phyloP scores from a whole-genome alignment of 345 rosid species.

The Arabidopsis suecica region DNA sequence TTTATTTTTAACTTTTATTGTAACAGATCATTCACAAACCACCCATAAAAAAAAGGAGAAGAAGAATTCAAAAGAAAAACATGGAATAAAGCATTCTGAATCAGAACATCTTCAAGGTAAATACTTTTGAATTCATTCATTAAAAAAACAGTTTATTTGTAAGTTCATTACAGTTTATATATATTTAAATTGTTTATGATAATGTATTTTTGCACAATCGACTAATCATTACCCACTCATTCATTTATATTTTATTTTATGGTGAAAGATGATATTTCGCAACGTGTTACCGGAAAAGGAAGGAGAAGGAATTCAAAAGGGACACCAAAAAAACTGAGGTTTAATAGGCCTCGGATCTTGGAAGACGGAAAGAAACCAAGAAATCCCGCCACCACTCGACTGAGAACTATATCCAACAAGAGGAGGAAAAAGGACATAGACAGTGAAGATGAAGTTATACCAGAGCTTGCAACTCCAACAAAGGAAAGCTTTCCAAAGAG shows the following conservation, averaged over 20 bases:
- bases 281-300: neutral
- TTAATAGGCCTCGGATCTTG: slow-evolving; percentile 30
- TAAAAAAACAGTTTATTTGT: neutral
- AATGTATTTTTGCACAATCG: no score
- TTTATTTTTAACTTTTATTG: neutral
- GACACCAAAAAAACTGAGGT: neutral
- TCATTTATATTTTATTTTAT: neutral
- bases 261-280: slow-evolving; percentile 19
- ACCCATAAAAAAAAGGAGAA: neutral
- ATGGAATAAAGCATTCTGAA: neutral
- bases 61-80: neutral
- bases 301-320: neutral
- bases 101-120: slow-evolving; percentile 11
- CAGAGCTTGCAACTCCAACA: slow-evolving; percentile 25
- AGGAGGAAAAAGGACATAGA: slow-evolving; percentile 5
- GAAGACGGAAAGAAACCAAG: slow-evolving; percentile 31
- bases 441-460: neutral
- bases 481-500: slow-evolving; percentile 22
- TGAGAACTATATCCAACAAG: slow-evolving; percentile 27
- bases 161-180: neutral
- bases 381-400: neutral
- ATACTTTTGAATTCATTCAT: neutral
- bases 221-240: no score
- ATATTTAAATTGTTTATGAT: neutral
- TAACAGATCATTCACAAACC: neutral